Base-by-base conservation (phyloP, 257 asterid species). In the Jasminum sambac region DNA sequence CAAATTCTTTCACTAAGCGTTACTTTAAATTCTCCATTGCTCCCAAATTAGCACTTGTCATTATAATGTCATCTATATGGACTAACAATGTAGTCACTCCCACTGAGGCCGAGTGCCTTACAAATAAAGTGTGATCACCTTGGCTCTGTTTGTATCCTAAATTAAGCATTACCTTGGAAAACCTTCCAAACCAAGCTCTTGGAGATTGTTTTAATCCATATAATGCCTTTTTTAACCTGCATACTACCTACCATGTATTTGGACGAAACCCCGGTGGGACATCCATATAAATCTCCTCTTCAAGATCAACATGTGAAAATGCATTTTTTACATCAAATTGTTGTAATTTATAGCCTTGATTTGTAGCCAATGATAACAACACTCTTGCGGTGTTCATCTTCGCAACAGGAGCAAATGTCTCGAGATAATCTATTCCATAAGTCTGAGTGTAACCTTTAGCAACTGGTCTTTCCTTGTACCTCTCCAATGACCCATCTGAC, bases 341-440 rank as follows among this genome's bases (percentile, higher is more conserved):
- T n/a, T n/a, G n/a, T n/a, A 38, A 9, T 9, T 2, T 38, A 5
- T 44, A 67, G 26, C 36, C 57, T 23, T 44, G 48, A 67, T 44
- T 55, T 2, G 37, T 21, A 43, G 9, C 72, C 8, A 34, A 34
- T 43, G 50, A 36, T 7, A 68, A n/a, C 36, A 68, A 30, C 23
- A 68, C 40, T n/a, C 72, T 68, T 12, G 50, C 19, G 10, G 11
- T 68, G 36, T 52, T 68, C 48, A 48, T 30, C 39, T 68, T 68
- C 11, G 44, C 46, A 30, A 13, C 41, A 34, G 17, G n/a, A n/a
- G n/a, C n/a, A n/a, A n/a, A n/a, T n/a, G n/a, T n/a, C n/a, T n/a
- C n/a, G n/a, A n/a, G n/a, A 55, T 68, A 68, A n/a, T 64, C 55
- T 6, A 64, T 55, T 5, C 16, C 24, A 52, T 52, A 26, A 44